phyloP scores from a whole-genome alignment of 177 flowering plant species.

The Telopea speciosissima region DNA sequence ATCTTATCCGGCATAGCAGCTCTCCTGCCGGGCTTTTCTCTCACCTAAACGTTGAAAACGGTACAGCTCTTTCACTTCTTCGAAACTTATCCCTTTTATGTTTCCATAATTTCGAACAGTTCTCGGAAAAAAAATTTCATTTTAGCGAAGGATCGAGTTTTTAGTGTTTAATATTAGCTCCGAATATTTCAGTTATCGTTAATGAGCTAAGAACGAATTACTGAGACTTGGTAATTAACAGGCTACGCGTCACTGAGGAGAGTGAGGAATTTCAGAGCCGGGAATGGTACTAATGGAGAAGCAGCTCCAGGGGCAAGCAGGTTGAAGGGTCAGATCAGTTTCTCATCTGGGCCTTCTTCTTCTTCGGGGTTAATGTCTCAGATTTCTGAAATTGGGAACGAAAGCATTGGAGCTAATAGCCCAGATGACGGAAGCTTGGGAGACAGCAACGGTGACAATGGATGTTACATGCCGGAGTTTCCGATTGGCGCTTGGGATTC shows the following conservation, averaged over 20 bases:
- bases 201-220: background rate
- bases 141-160: too few species aligned
- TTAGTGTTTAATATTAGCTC: background rate
- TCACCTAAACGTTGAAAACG: slow-evolving; percentile 43
- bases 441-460: slow-evolving; percentile 17
- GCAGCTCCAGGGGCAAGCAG: slow-evolving; percentile 33
- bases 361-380: slow-evolving; percentile 44
- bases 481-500: slow-evolving; percentile 65
- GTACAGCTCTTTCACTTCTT: slow-evolving; percentile 23
- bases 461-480: slow-evolving; percentile 37
- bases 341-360: slow-evolving; percentile 34
- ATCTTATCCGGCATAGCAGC: slow-evolving; percentile 76
- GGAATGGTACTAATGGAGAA: slow-evolving; percentile 30
- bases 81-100: background rate
- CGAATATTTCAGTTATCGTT: background rate
- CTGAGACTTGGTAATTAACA: slow-evolving; percentile 22
- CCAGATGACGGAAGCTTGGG: slow-evolving; percentile 31
- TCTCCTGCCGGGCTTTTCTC: slow-evolving; percentile 88
- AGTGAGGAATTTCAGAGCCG: slow-evolving; percentile 35
- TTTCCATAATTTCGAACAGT: too few species aligned
- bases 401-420: slow-evolving; percentile 26
- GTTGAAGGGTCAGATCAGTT: slow-evolving; percentile 36
- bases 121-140: too few species aligned
- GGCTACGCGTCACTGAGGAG: slow-evolving; percentile 50
- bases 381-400: slow-evolving; percentile 39